Base-by-base conservation (phyloP, 257 asterid species). In the Nicotiana otophora region DNA sequence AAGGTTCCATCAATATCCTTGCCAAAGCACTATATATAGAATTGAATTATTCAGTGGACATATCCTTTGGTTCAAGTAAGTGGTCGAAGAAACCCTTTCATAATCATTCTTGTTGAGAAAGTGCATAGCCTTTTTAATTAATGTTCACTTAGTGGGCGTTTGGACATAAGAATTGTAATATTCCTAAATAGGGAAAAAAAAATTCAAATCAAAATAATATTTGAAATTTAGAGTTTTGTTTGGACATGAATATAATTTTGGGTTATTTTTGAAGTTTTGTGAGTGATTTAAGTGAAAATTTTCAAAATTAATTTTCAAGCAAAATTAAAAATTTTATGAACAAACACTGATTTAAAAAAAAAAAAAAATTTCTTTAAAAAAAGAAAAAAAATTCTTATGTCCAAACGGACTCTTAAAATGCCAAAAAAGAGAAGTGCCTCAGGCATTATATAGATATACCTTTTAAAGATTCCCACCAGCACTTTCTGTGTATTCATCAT, bases 61-160 rank as follows among this genome's bases (percentile, higher is more conserved):
- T 46, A 14, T 23, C 39, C 23, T 74, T 20, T 74, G 39, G 79
- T 14, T 23, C 61, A 74, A 74, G 80, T 20, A 74, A 74, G 42
- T 74, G 80, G 39, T 74, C 34, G 3, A 72, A 74, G 61, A 74
- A 48, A 48, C 80, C 39, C 23, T 74, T 23, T 74, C 80, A 48
- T 74, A 74, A 74, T 74, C 80, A 74, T 74, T 74, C 23, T 74
- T 23, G 23, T 74, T 48, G 62, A 74, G 80, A 74, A 74, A 14
- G 42, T 74, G 62, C 15, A 23, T 26, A 7, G 7, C 26, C 39
- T 67, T 33, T 48, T 11, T 1, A 48, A 26, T 5, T 3, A 48
- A 26, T 48, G 62, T 74, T 74, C 80, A 48, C 80, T 48, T 23
- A 23, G 26, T 23, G 26, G 0, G 26, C 26, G 26, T 23, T 23